Evolutionary conservation across 768 basidiomycete species (phyloP).

Genomic region (Boletus barrowsii): DNA sequence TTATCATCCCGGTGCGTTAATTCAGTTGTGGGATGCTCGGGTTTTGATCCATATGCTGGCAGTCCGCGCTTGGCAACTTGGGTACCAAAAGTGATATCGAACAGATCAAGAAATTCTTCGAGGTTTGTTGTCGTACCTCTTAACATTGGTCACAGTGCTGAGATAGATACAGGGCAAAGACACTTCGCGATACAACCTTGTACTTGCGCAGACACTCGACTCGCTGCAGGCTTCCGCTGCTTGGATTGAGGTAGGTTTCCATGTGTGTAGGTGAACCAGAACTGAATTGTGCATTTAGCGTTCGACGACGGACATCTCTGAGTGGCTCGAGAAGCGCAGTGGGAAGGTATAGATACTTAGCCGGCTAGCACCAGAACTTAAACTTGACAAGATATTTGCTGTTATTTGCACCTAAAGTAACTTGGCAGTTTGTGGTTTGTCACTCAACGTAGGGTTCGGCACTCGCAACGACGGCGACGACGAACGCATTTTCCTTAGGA

Average conservation of each 20-base stretch:
- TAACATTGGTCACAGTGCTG: neutral
- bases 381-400: neutral
- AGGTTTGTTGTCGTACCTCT: slow-evolving; percentile 39
- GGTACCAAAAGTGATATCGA: slow-evolving; percentile 68
- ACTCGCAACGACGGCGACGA: slow-evolving; percentile 10
- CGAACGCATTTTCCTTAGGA: neutral
- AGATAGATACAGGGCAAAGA: slow-evolving; percentile 50
- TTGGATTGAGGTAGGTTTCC: slow-evolving; percentile 56
- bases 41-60: slow-evolving; percentile 10
- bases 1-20: slow-evolving; percentile 48
- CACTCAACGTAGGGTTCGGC: neutral
- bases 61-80: slow-evolving; percentile 44
- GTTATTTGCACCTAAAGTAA: slow-evolving; percentile 1
- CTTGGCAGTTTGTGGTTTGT: neutral
- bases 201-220: slow-evolving; percentile 67
- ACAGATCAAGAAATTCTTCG: slow-evolving; percentile 68
- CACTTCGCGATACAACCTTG: slow-evolving; percentile 63
- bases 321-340: slow-evolving; percentile 43
- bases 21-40: neutral
- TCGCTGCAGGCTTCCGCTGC: slow-evolving; percentile 55
- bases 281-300: slow-evolving; percentile 38
- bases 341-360: neutral
- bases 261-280: neutral
- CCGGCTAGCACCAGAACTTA: too few relatives aligned
- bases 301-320: slow-evolving; percentile 52